Conservation (phyloP, 2,329 filamentous ascomycete genomes). For the Talaromyces atroroseus region DNA sequence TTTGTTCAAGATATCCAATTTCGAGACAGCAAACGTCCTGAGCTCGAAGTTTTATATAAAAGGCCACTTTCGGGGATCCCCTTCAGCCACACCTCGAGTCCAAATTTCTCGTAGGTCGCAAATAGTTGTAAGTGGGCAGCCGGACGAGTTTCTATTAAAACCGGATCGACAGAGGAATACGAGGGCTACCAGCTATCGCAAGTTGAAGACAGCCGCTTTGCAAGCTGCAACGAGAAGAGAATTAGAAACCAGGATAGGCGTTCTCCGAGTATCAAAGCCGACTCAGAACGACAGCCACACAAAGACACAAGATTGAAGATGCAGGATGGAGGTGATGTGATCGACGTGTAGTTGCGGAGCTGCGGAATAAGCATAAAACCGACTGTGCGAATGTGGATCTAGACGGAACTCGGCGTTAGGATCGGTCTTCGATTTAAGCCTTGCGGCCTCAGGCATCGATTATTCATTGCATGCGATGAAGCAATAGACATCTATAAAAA, state of each 20-base stretch:
- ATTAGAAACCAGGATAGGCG: background rate
- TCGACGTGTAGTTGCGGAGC: too few species aligned
- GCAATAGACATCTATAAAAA: background rate
- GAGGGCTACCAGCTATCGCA: too few species aligned
- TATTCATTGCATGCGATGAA: background rate
- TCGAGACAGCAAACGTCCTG: background rate
- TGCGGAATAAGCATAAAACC: too few species aligned
- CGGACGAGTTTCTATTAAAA: background rate
- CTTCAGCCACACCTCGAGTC: background rate
- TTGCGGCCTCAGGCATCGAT: background rate
- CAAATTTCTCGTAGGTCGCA: background rate
- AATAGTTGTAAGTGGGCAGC: background rate
- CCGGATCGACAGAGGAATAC: background rate
- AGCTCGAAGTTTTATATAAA: too few species aligned
- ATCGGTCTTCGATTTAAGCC: background rate
- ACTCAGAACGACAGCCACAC: background rate
- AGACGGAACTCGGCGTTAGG: background rate
- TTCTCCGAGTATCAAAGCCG: background rate
- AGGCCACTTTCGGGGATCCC: too few species aligned
- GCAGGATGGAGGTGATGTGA: too few species aligned
- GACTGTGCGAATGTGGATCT: background rate
- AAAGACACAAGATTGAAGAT: too few species aligned
- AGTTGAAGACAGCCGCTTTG: too few species aligned
- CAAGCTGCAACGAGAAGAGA: background rate
- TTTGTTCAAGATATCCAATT: background rate